Conservation (phyloP, 768 basidiomycete species). For the Pleurotus djamor region DNA sequence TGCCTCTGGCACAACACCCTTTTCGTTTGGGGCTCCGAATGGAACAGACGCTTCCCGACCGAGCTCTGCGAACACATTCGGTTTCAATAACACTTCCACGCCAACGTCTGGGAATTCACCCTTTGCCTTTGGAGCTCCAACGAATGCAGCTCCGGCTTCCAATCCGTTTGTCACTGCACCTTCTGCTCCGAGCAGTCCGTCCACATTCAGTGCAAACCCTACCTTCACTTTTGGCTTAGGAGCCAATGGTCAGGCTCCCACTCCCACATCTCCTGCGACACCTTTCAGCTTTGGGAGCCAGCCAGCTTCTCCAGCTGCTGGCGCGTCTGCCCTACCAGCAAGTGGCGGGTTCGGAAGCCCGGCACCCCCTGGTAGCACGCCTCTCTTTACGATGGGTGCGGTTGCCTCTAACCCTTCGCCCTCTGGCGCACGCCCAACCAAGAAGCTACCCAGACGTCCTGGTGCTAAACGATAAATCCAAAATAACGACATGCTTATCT, state of each 20-base stretch:
- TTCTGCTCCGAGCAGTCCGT: constrained; percentile 58
- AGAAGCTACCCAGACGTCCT: constrained; percentile 54
- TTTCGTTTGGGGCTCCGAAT: constrained; percentile 36
- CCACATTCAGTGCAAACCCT: constrained; percentile 46
- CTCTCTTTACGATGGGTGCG: constrained; percentile 62
- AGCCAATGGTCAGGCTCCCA: constrained; percentile 22
- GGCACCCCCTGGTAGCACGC: constrained; percentile 34
- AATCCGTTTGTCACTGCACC: constrained; percentile 45
- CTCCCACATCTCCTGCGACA: constrained; percentile 24
- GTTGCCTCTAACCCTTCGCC: constrained; percentile 37
- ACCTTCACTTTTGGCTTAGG: constrained; percentile 43
- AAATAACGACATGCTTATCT: not conserved
- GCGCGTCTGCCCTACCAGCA: constrained; percentile 23
- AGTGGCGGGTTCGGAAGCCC: constrained; percentile 38
- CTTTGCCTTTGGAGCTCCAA: constrained; percentile 27
- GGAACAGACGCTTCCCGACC: constrained; percentile 1
- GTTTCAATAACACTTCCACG: constrained; percentile 3
- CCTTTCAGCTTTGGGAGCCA: constrained; percentile 57
- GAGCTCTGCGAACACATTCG: not conserved
- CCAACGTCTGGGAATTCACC: constrained; percentile 16
- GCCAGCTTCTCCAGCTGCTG: constrained; percentile 55
- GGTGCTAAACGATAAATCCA: constrained; percentile 33
- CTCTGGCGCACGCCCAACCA: constrained; percentile 40
- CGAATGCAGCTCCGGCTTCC: constrained; percentile 18
- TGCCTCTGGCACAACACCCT: constrained; percentile 24